phyloP scores from a whole-genome alignment of 1,284 basidiomycete genomes.

The Tremellales sp. region DNA sequence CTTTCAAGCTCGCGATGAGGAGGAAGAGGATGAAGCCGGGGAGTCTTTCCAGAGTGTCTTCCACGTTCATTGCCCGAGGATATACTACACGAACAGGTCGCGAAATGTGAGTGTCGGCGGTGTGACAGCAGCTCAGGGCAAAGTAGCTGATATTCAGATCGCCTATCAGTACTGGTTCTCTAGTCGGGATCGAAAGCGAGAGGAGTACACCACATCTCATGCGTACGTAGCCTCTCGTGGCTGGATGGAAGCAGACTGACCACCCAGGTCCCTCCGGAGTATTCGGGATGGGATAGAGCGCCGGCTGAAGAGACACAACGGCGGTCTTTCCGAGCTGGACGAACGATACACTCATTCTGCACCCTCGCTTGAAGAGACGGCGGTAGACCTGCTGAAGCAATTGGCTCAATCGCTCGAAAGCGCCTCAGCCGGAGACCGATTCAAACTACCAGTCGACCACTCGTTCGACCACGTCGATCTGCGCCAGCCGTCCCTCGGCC shows the following conservation, averaged over 20 bases:
- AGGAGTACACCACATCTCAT: slow-evolving; percentile 83
- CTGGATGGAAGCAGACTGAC: not conserved
- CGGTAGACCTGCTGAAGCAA: too few species aligned
- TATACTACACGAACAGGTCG: slow-evolving; percentile 73
- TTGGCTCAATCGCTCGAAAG: not conserved
- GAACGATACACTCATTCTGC: too few species aligned
- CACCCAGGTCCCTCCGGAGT: slow-evolving; percentile 16
- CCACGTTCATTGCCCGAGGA: slow-evolving; percentile 80
- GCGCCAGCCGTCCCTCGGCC: slow-evolving; percentile 17
- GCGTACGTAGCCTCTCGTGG: slow-evolving; percentile 54
- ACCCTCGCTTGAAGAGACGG: too few species aligned
- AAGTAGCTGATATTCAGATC: slow-evolving; percentile 45
- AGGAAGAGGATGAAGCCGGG: slow-evolving; percentile 4
- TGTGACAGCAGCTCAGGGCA: not conserved
- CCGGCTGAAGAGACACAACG: too few species aligned
- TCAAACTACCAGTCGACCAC: not conserved
- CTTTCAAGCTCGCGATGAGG: slow-evolving; percentile 9
- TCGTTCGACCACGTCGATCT: not conserved
- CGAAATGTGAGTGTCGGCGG: slow-evolving; percentile 53
- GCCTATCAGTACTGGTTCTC: slow-evolving; percentile 88
- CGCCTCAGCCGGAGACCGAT: not conserved
- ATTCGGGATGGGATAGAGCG: slow-evolving; percentile 28
- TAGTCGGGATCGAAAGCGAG: slow-evolving; percentile 65
- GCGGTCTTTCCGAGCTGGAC: too few species aligned
- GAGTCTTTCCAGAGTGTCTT: slow-evolving; percentile 72